Evolutionary conservation across 305 asterid species (phyloP).

Genomic region (Fraxinus xanthoxyloides): DNA sequence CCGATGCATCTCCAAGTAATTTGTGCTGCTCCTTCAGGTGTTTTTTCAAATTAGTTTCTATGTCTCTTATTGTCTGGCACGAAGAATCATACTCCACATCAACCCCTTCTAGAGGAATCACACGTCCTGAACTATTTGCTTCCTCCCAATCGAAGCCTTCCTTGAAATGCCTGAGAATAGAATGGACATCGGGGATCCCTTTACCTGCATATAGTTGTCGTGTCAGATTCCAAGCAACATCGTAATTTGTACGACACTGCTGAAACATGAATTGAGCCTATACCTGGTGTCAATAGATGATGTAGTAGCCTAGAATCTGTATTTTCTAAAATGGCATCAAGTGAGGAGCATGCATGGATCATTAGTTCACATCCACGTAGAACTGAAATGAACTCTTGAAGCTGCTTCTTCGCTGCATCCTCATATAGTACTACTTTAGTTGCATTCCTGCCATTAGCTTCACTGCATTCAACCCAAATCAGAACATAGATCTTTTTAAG

Average conservation of each 20-base stretch:
- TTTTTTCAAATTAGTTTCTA: conserved; percentile 63
- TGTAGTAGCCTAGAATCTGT: conserved; percentile 58
- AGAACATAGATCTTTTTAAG: conserved; percentile 21
- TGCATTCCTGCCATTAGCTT: conserved; percentile 90
- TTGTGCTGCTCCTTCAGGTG: conserved; percentile 83
- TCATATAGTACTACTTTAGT: conserved; percentile 83
- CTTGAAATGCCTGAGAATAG: conserved; percentile 72
- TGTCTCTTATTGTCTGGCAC: conserved; percentile 57
- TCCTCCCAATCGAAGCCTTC: conserved; percentile 96
- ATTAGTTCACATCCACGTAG: conserved; percentile 86
- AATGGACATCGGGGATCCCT: conserved; percentile 59
- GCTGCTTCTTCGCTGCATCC: conserved; percentile 88
- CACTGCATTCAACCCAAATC: conserved; percentile 51
- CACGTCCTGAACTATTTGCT: conserved; percentile 88
- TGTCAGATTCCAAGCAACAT: conserved; percentile 31
- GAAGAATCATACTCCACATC: conserved; percentile 87
- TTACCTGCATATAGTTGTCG: conserved; percentile 46
- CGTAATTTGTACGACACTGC: conserved; percentile 1
- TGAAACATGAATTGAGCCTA: conserved; percentile 17
- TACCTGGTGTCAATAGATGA: conserved; percentile 79
- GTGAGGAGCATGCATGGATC: conserved; percentile 66
- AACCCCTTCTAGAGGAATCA: conserved; percentile 89
- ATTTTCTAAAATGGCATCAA: conserved; percentile 56
- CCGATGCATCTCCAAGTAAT: conserved; percentile 80
- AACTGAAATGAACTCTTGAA: conserved; percentile 86